These are phyloP conservation scores for Fusarium palustre DNA, from an alignment of 2,329 filamentous ascomycete species.

Conservation along the genomic window DNA sequence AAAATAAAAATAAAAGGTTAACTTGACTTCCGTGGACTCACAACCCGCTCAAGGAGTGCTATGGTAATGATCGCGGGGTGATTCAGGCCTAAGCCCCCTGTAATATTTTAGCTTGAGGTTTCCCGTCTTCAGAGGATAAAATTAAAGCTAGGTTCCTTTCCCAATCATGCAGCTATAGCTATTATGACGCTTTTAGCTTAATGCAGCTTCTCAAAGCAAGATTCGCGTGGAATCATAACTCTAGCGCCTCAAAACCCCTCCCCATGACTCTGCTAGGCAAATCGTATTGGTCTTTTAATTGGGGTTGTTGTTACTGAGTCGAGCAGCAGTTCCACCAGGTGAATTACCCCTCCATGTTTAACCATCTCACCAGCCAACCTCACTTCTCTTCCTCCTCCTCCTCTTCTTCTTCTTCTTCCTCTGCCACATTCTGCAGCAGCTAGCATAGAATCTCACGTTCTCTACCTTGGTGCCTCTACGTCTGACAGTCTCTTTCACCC, in stretches of 20 bases:
- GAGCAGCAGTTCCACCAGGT: constrained; percentile 23
- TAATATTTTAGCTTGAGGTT: background rate
- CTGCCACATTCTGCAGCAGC: background rate
- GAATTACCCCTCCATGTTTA: constrained; percentile 31
- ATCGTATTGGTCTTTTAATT: constrained; percentile 14
- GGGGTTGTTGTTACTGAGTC: constrained; percentile 1
- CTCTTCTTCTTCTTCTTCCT: background rate
- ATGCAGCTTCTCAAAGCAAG: background rate
- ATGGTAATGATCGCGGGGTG: constrained; percentile 6
- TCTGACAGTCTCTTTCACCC: constrained; percentile 8
- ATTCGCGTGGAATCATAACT: background rate
- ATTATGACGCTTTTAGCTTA: constrained; percentile 8
- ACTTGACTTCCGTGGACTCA: background rate
- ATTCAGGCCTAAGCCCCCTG: background rate
- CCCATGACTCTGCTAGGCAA: constrained; percentile 9
- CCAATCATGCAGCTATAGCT: background rate
- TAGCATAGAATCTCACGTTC: background rate
- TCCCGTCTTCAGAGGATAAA: background rate
- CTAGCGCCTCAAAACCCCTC: constrained; percentile 21
- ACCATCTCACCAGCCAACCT: constrained; percentile 15
- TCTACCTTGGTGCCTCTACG: constrained; percentile 11
- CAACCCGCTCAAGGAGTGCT: background rate
- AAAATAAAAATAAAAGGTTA: background rate
- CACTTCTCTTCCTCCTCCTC: background rate
- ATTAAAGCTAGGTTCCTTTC: constrained; percentile 15